These are phyloP conservation scores for Diplodia corticola DNA, from an alignment of 2,329 filamentous ascomycete species.

Conservation along the genomic window DNA sequence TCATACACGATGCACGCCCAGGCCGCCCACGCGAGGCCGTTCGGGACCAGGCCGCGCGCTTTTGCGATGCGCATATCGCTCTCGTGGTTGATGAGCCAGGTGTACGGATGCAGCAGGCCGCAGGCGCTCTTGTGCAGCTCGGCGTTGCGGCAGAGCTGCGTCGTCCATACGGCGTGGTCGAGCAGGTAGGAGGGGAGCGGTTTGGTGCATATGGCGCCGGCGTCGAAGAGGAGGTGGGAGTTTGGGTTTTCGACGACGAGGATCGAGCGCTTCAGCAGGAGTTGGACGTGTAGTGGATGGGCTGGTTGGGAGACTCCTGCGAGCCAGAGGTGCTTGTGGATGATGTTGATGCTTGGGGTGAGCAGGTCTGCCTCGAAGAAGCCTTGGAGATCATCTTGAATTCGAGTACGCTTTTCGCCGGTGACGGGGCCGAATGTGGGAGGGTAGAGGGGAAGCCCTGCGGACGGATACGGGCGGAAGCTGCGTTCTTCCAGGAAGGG, in stretches of 20 bases:
- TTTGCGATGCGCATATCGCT: conserved; percentile 38
- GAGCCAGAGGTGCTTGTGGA: not conserved
- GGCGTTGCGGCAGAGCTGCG: conserved; percentile 26
- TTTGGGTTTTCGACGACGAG: conserved; percentile 15
- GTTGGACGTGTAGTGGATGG: conserved; percentile 18
- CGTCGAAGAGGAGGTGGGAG: conserved; percentile 23
- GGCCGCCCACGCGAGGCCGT: conserved; percentile 29
- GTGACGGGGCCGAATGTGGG: not conserved
- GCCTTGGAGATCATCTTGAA: not conserved
- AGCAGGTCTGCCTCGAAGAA: not conserved
- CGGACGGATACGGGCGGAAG: not conserved
- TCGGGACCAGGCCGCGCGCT: conserved; percentile 32
- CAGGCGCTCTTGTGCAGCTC: conserved; percentile 32
- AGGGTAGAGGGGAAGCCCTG: not conserved
- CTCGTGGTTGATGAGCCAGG: conserved; percentile 38
- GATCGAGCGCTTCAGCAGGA: not conserved
- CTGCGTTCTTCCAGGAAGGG: not conserved
- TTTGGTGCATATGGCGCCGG: conserved; percentile 35
- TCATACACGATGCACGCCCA: not conserved
- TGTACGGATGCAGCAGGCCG: conserved; percentile 37
- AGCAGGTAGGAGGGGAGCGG: conserved; percentile 38
- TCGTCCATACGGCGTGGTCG: conserved; percentile 34
- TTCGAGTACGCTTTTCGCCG: not conserved
- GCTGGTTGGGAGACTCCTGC: not conserved
- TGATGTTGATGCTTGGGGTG: not conserved